phyloP scores from a whole-genome alignment of 2,329 filamentous ascomycete genomes.

The Monosporascus sp. region DNA sequence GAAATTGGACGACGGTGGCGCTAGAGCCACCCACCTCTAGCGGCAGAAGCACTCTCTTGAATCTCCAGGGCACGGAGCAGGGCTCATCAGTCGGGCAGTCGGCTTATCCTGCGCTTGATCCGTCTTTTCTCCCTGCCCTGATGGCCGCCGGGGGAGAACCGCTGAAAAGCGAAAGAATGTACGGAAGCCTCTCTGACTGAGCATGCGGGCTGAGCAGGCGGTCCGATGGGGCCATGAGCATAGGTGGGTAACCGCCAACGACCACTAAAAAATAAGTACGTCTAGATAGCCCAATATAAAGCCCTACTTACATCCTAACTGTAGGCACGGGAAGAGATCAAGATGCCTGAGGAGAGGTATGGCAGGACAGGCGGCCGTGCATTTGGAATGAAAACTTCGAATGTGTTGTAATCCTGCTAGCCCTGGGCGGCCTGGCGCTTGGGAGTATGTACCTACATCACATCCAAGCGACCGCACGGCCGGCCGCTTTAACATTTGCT shows the following conservation, averaged over 20 bases:
- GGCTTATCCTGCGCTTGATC: not conserved
- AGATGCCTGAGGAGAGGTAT: too few relatives aligned
- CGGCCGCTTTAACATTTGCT: too few relatives aligned
- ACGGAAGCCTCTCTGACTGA: too few relatives aligned
- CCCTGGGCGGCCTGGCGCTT: too few relatives aligned
- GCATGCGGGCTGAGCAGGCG: not conserved
- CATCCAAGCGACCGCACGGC: too few relatives aligned
- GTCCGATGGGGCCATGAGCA: not conserved
- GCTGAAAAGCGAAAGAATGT: too few relatives aligned
- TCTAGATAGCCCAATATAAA: not conserved
- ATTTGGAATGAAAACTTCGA: too few relatives aligned
- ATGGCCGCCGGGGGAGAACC: too few relatives aligned
- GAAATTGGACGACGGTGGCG: slow-evolving; percentile 1
- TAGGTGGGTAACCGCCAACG: not conserved
- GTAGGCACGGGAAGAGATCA: too few relatives aligned
- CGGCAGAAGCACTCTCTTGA: not conserved
- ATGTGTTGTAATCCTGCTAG: too few relatives aligned
- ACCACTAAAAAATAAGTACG: not conserved
- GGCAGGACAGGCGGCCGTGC: too few relatives aligned
- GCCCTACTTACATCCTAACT: not conserved
- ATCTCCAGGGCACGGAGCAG: not conserved
- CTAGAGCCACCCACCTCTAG: not conserved
- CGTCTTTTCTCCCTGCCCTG: not conserved
- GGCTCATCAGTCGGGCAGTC: not conserved
- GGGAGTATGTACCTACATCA: too few relatives aligned